These are phyloP conservation scores for Blastomyces parvus DNA, from an alignment of 2,329 filamentous ascomycete genomes.

Conservation along the genomic window DNA sequence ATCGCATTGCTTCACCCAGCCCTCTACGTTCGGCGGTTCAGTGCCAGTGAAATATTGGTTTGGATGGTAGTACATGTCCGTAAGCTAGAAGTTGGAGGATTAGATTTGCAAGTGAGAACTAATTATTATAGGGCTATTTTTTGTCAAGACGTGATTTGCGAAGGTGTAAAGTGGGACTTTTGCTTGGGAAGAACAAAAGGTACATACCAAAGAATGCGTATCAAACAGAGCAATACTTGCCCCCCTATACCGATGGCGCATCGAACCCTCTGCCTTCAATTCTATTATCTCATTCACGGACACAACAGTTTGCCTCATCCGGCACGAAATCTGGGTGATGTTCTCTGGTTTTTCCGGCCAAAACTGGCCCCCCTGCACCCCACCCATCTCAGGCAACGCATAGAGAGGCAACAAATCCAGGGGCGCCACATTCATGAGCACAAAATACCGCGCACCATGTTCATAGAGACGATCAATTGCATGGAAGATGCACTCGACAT, in stretches of 20 bases:
- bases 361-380: slow-evolving; percentile 36
- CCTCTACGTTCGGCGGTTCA: slow-evolving; percentile 53
- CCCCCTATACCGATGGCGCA: slow-evolving; percentile 40
- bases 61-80: slow-evolving; percentile 56
- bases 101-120: neutral
- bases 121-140: neutral
- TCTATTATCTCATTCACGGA: slow-evolving; percentile 44
- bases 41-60: slow-evolving; percentile 52
- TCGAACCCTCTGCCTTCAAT: slow-evolving; percentile 39
- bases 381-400: slow-evolving; percentile 40
- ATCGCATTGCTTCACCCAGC: slow-evolving; percentile 49
- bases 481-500: slow-evolving; percentile 58
- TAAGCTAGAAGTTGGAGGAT: slow-evolving; percentile 37
- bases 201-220: slow-evolving; percentile 49
- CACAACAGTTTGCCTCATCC: slow-evolving; percentile 45
- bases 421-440: slow-evolving; percentile 60
- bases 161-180: slow-evolving; percentile 29
- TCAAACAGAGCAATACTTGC: slow-evolving; percentile 59
- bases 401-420: slow-evolving; percentile 61
- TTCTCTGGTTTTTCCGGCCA: slow-evolving; percentile 44
- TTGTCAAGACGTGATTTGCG: neutral
- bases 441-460: slow-evolving; percentile 59
- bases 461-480: slow-evolving; percentile 55
- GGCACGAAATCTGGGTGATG: slow-evolving; percentile 40
- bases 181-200: slow-evolving; percentile 4